A percentile compares a stretch with the other conserved stretches of the same genome.
phyloP scores from a whole-genome alignment of 1,139 yeast species.

The Kodamaea plutei region DNA sequence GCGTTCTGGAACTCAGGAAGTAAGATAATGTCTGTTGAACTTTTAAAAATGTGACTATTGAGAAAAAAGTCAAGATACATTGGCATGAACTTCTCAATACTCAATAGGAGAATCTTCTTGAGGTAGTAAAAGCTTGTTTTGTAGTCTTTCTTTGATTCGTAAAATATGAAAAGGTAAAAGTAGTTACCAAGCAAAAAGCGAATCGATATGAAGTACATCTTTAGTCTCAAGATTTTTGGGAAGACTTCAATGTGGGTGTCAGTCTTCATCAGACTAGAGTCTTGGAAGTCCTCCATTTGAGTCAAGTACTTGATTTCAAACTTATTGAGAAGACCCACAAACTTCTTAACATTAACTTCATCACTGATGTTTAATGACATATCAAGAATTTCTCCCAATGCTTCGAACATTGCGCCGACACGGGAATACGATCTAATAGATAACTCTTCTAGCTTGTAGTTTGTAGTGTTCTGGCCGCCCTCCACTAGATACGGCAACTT shows the following conservation, averaged over 20 bases:
- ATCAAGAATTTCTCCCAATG: slow-evolving; percentile 15
- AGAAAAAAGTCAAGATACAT: slow-evolving; percentile 33
- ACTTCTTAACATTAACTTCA: slow-evolving; percentile 16
- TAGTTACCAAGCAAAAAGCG: slow-evolving; percentile 31
- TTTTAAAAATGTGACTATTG: slow-evolving; percentile 21
- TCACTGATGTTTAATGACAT: slow-evolving; percentile 19
- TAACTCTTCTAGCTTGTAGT: slow-evolving; percentile 23
- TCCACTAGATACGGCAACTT: slow-evolving; percentile 27
- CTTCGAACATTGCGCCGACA: slow-evolving; percentile 17
- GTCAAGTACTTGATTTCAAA: slow-evolving; percentile 17
- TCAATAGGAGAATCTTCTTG: slow-evolving; percentile 28
- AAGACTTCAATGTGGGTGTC: no score
- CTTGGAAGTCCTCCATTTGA: slow-evolving; percentile 14
- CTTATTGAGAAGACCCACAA: slow-evolving; percentile 14
- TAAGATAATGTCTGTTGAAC: slow-evolving; percentile 32
- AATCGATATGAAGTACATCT: slow-evolving; percentile 10
- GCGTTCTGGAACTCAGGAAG: slow-evolving; percentile 40
- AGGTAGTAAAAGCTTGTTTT: slow-evolving; percentile 31
- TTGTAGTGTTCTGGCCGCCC: slow-evolving; percentile 29
- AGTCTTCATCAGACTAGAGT: no score
- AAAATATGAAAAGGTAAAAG: slow-evolving; percentile 39
- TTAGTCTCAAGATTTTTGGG: slow-evolving; percentile 8
- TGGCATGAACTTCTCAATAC: slow-evolving; percentile 36
- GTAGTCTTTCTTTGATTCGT: slow-evolving; percentile 27
- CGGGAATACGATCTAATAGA: slow-evolving; percentile 13